Evolutionary conservation across 164 flowering plant genomes (phyloP), one percentile per base, ranked within the genome.

Genomic region (Tetracentron sinense): DNA sequence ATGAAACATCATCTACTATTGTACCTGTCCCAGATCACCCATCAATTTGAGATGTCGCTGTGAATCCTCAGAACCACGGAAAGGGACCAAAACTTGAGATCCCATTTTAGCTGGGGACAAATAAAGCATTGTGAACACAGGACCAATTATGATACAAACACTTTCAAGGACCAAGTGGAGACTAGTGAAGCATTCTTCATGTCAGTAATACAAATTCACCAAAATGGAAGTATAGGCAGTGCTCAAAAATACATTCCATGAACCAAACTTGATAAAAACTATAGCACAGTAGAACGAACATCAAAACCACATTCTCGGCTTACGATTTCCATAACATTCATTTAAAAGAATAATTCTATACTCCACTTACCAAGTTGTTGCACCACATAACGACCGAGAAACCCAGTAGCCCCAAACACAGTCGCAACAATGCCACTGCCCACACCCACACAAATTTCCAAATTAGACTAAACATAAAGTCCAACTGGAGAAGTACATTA

Each of bases 21-120:
- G 23, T 70, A 91, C 99, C 96, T 94, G 99, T 19, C 99, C 99
- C 75, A 94, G 79, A 74, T 94, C 99, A 70, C 99, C 99, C 99
- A 94, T 94, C 81, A 94, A 74, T 70, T 94, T 94, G 52, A 94
- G 96, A 81, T 94, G 99, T 20, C 99, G 89, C 72, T 65, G 97
- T 61, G 72, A 74, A 77, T 94, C 99, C 80, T 94, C 97, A 21
- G 96, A 91, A 63, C 96, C 97, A 26, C 99, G 81, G 65, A 94
- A 91, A 69, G 99, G 99, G 72, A 91, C 97, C 67, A 94, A 74
- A 16, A 94, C 96, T 77, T 94, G 99, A 46, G 92, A 79, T 47
- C 99, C 98, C 96, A 84, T 89, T 84, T 94, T 94, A 53, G 99
- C 99, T 94, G 83, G 42, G 58, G 12, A 58, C 31, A 57, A 58